Base-by-base conservation (phyloP, 768 basidiomycete genomes). In the Lentinus tigrinus region DNA sequence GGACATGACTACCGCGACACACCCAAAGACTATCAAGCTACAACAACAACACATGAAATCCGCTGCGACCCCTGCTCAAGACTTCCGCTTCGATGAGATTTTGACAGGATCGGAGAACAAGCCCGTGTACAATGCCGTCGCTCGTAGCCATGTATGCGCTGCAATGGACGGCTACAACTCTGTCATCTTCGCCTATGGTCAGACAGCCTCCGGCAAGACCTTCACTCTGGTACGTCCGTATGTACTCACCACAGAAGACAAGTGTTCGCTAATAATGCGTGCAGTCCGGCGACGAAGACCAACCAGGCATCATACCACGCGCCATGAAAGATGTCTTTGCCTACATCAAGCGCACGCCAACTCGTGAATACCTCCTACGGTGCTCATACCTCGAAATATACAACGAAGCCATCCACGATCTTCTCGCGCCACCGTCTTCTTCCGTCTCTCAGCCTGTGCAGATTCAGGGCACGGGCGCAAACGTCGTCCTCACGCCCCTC, bases 151-250 rank as follows among this genome's bases (percentile, higher is more conserved):
- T 66, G 91, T 93, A 1, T 84, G 83, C 56, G 92, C 95, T 3
- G 93, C 95, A 10, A 97, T 98, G 94, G 92, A 93, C 50, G 97
- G 97, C 17, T 98, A 85, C 79, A 98, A 98, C 71, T 85, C 95
- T 8, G 92, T 98, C 62, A 84, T 98, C 40, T 99, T 99, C 65
- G 96, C 97, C 0, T 91, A 92, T 52, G 90, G 91, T 8, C 96
- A 98, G 70, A 98, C 97, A 0, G 88, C 86, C 5, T 84, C 81
- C 31, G 88, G 88, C 50, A 90, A 89, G 73, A 89, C 88, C 0
- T 85, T 85, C 64, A 88, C 87, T 2, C 75, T 87, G 19, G 81
- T 82, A 54, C 52, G 78, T 68, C 26, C n/a, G 3, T 27, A 0
- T 19, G 34, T 3, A 8, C 6, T 17, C 42, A 5, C 11, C n/a